Evolutionary conservation across 768 basidiomycete species (phyloP), one percentile per base, ranked within the genome.

Genomic region (Hygrocybe punicea): DNA sequence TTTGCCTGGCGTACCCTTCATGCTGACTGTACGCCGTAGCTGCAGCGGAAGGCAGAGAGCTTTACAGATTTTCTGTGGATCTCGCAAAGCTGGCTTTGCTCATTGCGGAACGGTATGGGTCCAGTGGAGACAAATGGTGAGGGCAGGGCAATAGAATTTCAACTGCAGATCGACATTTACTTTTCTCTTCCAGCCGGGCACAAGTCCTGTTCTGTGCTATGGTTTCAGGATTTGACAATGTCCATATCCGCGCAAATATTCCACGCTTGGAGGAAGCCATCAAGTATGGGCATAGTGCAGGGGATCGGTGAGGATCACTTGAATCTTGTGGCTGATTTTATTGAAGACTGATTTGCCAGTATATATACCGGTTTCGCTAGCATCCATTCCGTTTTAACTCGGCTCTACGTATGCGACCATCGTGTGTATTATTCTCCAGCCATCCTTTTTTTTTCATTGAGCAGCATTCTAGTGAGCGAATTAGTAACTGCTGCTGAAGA

Each of bases 21-120:
- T 19, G 40, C 14, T 19, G 19, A 42, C 40, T 14, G 54, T 21
- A 51, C 54, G 37, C 45, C 46, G 58, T 57, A 82, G 80, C 81
- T 57, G 81, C 82, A 11, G 84, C 84, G 3, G 86, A 88, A 65
- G 70, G 79, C 58, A 73, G 82, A 61, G 84, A 83, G 56, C 66
- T 86, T 19, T 87, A 86, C 69, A 77, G 84, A 6, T 87, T 89
- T 65, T 85, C 86, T 33, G 77, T 78, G 0, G 85, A 88, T 62
- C 75, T 89, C 35, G 86, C 82, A 23, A 85, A 82, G 62, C 69
- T 89, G 45, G 86, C 84, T 7, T 67, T 90, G 39, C 79, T 78
- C 45, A 84, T 89, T n/a, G 86, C 86, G 17, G 83, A 87, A 44
- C 75, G 72, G 21, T 75, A 86, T 65, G 86, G 86, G 33, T 81